phyloP scores from a whole-genome alignment of 306 rosid species.

The Benincasa hispida region DNA sequence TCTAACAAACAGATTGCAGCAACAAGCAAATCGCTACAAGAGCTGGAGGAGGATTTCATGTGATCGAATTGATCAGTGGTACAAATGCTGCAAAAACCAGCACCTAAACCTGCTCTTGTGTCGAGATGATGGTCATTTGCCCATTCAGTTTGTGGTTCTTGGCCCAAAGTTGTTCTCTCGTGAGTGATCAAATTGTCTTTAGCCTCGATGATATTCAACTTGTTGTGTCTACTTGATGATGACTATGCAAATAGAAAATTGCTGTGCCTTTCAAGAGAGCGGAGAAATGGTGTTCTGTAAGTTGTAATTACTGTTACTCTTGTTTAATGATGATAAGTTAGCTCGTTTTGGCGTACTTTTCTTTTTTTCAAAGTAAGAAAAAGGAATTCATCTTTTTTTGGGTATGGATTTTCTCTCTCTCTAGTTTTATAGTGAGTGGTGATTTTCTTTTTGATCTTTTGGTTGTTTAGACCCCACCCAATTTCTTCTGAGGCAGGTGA shows the following conservation, averaged over 20 bases:
- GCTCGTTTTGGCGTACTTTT: background rate
- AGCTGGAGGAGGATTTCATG: slow-evolving; percentile 95
- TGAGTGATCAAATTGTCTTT: background rate
- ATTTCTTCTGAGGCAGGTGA: background rate
- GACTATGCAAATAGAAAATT: slow-evolving; percentile 1
- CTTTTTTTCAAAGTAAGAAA: too few relatives aligned
- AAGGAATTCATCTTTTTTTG: background rate
- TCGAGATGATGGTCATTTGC: slow-evolving; percentile 5
- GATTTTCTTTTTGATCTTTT: background rate
- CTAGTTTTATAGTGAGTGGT: background rate
- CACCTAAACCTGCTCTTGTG: background rate
- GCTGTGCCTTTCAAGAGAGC: background rate
- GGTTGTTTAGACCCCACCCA: background rate
- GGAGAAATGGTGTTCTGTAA: background rate
- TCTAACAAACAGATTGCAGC: slow-evolving; percentile 78
- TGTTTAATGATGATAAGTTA: background rate
- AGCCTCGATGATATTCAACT: background rate
- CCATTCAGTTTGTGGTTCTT: background rate
- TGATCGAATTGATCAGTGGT: slow-evolving; percentile 15
- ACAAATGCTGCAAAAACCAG: background rate
- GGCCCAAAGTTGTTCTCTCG: background rate
- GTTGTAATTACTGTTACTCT: slow-evolving; percentile 5
- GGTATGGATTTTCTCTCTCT: background rate
- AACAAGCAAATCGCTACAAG: slow-evolving; percentile 78
- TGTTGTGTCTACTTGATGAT: background rate